Base-by-base conservation (phyloP, 306 rosid genomes). In the Nissolia schottii region DNA sequence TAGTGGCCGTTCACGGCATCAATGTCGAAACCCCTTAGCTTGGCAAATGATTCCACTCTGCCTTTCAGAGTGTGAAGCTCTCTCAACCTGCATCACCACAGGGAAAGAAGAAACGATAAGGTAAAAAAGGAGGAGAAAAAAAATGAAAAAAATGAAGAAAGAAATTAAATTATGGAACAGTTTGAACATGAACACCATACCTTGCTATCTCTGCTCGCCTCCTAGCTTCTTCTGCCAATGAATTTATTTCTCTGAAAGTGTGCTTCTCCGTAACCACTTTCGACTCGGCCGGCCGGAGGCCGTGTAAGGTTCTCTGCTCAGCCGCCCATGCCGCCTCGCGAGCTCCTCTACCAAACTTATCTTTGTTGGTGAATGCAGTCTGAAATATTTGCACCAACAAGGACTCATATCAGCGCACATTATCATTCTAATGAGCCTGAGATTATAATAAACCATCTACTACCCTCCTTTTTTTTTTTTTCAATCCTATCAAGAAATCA, bases 61-160 rank as follows among this genome's bases (percentile, higher is more conserved):
- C 89, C 93, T 75, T 90, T 90, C 40, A 86, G 79, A 35, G 96
- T 90, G 85, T 87, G 89, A 76, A 90, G 91, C 85, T 87, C 96
- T 75, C 96, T 83, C 84, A 90, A 31, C 85, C 91, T 90, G 81
- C 84, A 79, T 43, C 22, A n/a, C n/a, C 14, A 13, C 7, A 32
- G 32, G 41, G 24, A 23, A 48, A 2, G 12, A 11, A 29, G 27
- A 12, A 32, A 37, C 1, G 5, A 35, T 5, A 12, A 2, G 12
- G 13, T 1, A 11, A 8, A 11, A 14, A 38, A 7, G 1, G 13
- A 14, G 14, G 2, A 1, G 16, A 60, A 2, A 13, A 64, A 10
- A 51, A 22, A 54, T 8, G 49, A 18, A 51, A 29, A 55, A 14
- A 46, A 57, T n/a, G 37, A 18, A 23, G n/a, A 58, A 24, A 27